These are phyloP conservation scores for Bipolaris zeicola DNA, from an alignment of 2,329 filamentous ascomycete species.

Conservation along the genomic window DNA sequence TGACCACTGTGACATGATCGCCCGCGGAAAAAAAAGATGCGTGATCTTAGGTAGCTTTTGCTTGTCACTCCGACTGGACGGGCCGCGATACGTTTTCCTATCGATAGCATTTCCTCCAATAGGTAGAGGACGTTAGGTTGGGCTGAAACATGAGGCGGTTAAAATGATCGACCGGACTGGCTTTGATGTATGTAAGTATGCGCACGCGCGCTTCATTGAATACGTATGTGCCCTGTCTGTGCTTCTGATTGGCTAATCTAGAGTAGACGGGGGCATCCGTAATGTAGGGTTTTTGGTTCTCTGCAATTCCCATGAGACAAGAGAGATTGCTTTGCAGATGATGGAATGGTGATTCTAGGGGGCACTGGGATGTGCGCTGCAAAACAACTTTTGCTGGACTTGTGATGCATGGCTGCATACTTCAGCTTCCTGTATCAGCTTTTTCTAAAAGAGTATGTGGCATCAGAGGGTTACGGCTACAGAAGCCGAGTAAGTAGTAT, in stretches of 20 bases:
- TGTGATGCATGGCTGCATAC: background rate
- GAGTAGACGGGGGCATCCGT: constrained; percentile 2
- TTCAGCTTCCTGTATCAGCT: background rate
- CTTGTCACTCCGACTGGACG: constrained; percentile 6
- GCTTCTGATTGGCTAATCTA: constrained; percentile 17
- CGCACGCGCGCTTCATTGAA: constrained; percentile 21
- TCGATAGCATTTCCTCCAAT: constrained; percentile 24
- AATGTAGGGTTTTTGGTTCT: constrained; percentile 6
- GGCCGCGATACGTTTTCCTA: constrained; percentile 21
- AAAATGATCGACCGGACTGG: constrained; percentile 4
- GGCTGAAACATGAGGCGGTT: constrained; percentile 30
- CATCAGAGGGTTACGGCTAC: constrained; percentile 8
- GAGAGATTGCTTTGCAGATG: background rate
- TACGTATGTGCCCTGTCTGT: constrained; percentile 12
- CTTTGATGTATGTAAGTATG: constrained; percentile 17
- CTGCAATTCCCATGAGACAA: constrained; percentile 8
- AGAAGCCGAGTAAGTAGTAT: constrained; percentile 9
- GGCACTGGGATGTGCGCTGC: background rate
- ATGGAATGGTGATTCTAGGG: background rate
- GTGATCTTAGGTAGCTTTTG: no score
- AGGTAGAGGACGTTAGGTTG: constrained; percentile 16
- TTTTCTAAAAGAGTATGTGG: background rate
- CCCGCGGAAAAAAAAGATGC: no score
- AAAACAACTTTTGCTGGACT: background rate
- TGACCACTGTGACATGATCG: background rate